phyloP scores from a whole-genome alignment of 2,329 filamentous ascomycete genomes.

The Ceratocystis eucalypticola region DNA sequence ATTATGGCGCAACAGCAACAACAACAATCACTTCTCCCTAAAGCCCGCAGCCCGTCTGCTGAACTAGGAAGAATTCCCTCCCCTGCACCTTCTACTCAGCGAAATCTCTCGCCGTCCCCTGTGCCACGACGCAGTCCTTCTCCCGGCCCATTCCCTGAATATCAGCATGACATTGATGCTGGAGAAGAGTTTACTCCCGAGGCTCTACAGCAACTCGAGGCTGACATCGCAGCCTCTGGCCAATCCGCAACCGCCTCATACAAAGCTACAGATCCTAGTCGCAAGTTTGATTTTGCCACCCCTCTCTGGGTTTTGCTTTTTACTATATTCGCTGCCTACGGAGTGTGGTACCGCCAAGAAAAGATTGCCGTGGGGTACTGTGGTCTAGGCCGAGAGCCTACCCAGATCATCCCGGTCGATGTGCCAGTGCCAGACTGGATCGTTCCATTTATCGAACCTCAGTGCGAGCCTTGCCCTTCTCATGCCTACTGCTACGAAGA shows the following conservation, averaged over 20 bases:
- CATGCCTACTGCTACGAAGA: conserved; percentile 81
- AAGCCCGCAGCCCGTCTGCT: neutral
- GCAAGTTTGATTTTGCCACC: conserved; percentile 40
- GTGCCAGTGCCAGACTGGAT: conserved; percentile 57
- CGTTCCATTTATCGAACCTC: conserved; percentile 54
- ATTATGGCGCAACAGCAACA: conserved; percentile 19
- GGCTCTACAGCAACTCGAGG: conserved; percentile 67
- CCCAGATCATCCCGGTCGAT: conserved; percentile 35
- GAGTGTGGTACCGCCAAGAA: conserved; percentile 78
- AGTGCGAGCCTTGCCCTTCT: conserved; percentile 78
- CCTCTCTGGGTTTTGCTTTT: conserved; percentile 59
- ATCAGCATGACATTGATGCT: conserved; percentile 38
- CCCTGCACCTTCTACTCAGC: conserved; percentile 12
- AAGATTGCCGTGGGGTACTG: conserved; percentile 96
- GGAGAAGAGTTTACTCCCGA: conserved; percentile 93
- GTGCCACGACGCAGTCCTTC: conserved; percentile 17
- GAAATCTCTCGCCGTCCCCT: conserved; percentile 17
- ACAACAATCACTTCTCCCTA: conserved; percentile 7
- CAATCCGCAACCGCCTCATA: conserved; percentile 34
- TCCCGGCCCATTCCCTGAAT: conserved; percentile 18
- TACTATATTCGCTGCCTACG: conserved; percentile 58
- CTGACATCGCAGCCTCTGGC: conserved; percentile 48
- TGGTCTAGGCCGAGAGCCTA: conserved; percentile 57
- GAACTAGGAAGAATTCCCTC: conserved; percentile 9
- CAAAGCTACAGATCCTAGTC: conserved; percentile 28